These are phyloP conservation scores for Penicillium odoratum DNA, from an alignment of 495 filamentous ascomycete species.

Conservation along the genomic window DNA sequence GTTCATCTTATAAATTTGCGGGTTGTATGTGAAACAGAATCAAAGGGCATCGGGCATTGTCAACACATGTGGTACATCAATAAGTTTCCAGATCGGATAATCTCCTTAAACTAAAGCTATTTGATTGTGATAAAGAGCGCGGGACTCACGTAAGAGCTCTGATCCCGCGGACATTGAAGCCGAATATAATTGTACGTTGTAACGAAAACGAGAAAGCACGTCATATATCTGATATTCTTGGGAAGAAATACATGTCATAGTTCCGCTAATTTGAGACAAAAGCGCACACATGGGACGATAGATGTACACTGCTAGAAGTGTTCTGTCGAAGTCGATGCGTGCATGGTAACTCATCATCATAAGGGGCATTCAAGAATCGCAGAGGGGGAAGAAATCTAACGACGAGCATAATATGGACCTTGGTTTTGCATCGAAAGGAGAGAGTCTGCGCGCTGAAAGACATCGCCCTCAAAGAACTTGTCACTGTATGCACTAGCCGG, in stretches of 20 bases:
- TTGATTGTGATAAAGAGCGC: too few species aligned
- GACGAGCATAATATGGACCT: slow-evolving; percentile 41
- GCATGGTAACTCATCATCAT: slow-evolving; percentile 9
- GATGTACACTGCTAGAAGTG: slow-evolving; percentile 1
- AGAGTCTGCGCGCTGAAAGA: slow-evolving; percentile 73
- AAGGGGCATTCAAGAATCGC: background rate
- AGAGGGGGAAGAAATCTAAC: slow-evolving; percentile 17
- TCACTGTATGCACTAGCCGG: slow-evolving; percentile 68
- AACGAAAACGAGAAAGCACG: too few species aligned
- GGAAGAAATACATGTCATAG: background rate
- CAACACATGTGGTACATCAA: too few species aligned
- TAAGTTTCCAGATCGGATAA: too few species aligned
- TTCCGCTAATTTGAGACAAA: slow-evolving; percentile 11
- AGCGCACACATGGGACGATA: background rate
- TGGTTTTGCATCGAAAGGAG: slow-evolving; percentile 60
- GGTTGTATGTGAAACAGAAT: too few species aligned
- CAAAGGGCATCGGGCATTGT: too few species aligned
- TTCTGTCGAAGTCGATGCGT: background rate
- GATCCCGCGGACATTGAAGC: too few species aligned
- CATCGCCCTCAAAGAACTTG: slow-evolving; percentile 65
- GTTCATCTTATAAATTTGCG: too few species aligned
- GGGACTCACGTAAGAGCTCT: too few species aligned
- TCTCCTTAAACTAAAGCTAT: too few species aligned
- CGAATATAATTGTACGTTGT: too few species aligned
- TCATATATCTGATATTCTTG: too few species aligned